These are phyloP conservation scores for Claviceps sp. DNA, from an alignment of 2,329 filamentous ascomycete genomes.

Conservation along the genomic window DNA sequence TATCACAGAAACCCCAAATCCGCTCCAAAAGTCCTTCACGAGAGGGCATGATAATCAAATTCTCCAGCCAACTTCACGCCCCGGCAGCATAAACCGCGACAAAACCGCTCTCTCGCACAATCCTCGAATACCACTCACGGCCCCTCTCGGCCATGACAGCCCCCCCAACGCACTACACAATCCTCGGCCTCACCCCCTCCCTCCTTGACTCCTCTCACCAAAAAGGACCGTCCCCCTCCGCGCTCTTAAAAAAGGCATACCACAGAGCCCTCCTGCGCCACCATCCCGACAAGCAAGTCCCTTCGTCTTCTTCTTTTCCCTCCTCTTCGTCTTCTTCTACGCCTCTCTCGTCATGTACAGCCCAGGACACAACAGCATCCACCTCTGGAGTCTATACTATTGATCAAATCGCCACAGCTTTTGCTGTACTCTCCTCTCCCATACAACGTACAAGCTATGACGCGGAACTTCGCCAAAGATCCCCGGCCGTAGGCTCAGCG, in stretches of 20 bases:
- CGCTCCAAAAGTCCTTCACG: not conserved
- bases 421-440: conserved; percentile 39
- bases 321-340: conserved; percentile 3
- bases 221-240: conserved; percentile 21
- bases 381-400: conserved; percentile 30
- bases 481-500: conserved; percentile 7
- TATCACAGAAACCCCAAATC: not conserved
- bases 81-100: no score
- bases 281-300: conserved; percentile 46
- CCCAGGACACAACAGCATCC: not conserved
- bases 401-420: conserved; percentile 51
- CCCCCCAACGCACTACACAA: conserved; percentile 41
- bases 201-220: conserved; percentile 26
- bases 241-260: conserved; percentile 49
- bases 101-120: not conserved
- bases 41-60: not conserved
- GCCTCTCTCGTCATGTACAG: not conserved
- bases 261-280: conserved; percentile 49
- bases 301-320: not conserved
- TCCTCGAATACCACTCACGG: not conserved
- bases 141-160: not conserved
- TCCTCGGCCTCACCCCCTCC: conserved; percentile 41
- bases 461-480: conserved; percentile 25
- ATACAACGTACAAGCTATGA: conserved; percentile 40
- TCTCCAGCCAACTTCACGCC: not conserved